Percentiles rank a stretch among this genome's conserved stretches.
Conservation (phyloP, 179 eudicot species). For the Spergularia azorica region DNA sequence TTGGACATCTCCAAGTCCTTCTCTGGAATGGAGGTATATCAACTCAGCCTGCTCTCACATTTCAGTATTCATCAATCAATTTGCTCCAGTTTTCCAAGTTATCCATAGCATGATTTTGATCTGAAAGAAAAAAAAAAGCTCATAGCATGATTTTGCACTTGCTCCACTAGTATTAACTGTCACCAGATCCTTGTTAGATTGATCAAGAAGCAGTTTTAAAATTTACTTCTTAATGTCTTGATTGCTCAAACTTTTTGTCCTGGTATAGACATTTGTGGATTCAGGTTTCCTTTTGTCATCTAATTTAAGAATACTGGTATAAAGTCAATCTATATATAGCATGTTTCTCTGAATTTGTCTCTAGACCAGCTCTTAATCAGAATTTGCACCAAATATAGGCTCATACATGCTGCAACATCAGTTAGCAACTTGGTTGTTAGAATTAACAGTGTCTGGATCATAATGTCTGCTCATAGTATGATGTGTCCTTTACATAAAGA, state of each 20-base stretch:
- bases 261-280: not conserved
- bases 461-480: not conserved
- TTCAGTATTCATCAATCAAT: not conserved
- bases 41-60: not conserved
- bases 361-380: not conserved
- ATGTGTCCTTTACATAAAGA: not conserved
- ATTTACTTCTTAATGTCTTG: not conserved
- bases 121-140: too few relatives aligned
- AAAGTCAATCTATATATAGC: not conserved
- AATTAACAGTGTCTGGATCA: not conserved
- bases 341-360: not conserved
- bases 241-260: not conserved
- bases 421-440: not conserved
- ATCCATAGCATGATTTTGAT: not conserved
- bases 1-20: conserved; percentile 27
- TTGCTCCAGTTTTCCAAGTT: not conserved
- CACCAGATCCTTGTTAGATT: not conserved
- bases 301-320: not conserved
- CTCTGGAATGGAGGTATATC: conserved; percentile 38
- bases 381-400: not conserved
- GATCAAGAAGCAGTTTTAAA: not conserved
- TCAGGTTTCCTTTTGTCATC: not conserved
- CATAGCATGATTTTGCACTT: not conserved
- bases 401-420: not conserved
- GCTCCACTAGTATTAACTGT: not conserved